Evolutionary conservation across 352 stramenopile genomes (phyloP), one percentile per base, ranked within the genome.

Genomic region (Peronosclerospora sorghi): DNA sequence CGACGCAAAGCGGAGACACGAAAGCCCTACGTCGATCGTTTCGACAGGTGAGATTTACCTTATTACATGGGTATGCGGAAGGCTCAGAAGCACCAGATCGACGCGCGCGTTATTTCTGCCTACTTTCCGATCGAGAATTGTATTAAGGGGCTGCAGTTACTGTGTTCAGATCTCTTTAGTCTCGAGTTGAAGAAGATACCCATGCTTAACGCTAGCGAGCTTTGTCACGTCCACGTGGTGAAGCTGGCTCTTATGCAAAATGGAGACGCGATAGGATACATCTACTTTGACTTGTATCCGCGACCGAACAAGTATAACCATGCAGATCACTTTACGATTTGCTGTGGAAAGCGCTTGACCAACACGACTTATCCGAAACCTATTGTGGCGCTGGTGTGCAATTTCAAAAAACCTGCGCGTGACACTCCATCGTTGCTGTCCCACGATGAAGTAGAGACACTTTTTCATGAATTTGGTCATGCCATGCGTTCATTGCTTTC

Each of bases 401-500:
- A 94, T 43, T 94, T 94, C 48, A 81, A 79, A 56, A 84, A 84
- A 42, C 81, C 81, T 1, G 73, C 73, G 10, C 72, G 76, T 2
- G 62, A 68, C 20, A 80, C 68, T 15, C 79, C 79, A 5, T 83
- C 72, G 4, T 67, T 92, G 20, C 41, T 92, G 41, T 82, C 72
- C 5, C 95, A 98, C 54, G 83, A 79, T 0, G 94, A 98, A 63
- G 86, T 97, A 9, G 92, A 98, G 73, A 98, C 96, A 7, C 73
- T 98, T 5, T 97, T 97, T 56, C 96, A 99, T 54, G 95, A 99
- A 67, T 98, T 98, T 54, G 96, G 96, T 5, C 96, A 99, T 59
- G 95, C 89, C 17, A 75, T 98, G 55, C 95, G 98, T 65, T 98
- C 94, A 12, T 58, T 98, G 27, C 65, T 98, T 8, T 97, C 86